Percentiles rank a stretch among this genome's conserved stretches.
phyloP scores from a whole-genome alignment of 768 basidiomycete species.

The Tephrocybe sp. region DNA sequence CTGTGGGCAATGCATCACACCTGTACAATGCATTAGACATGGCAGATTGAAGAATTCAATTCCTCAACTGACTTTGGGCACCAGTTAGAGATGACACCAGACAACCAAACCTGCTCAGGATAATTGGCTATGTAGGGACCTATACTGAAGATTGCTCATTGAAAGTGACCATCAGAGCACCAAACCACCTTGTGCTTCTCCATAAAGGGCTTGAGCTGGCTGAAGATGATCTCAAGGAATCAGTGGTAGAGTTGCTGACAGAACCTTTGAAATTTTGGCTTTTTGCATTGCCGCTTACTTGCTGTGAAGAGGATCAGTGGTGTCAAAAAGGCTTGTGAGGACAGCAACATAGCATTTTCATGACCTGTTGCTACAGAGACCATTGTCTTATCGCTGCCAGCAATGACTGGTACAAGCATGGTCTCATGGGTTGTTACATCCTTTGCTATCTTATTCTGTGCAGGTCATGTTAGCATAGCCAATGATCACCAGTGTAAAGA shows the following conservation, averaged over 20 bases:
- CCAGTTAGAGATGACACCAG: constrained; percentile 25
- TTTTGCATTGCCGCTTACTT: neutral
- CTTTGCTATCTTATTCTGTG: constrained; percentile 25
- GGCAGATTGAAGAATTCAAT: neutral
- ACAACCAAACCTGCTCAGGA: constrained; percentile 23
- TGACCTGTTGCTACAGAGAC: constrained; percentile 37
- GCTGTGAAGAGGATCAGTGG: neutral
- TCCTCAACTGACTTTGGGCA: constrained; percentile 24
- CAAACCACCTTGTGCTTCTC: constrained; percentile 18
- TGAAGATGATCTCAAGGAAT: constrained; percentile 16
- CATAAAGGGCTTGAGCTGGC: constrained; percentile 23
- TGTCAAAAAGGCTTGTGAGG: neutral
- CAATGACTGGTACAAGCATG: constrained; percentile 30
- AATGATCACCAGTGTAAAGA: neutral
- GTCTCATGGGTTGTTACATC: constrained; percentile 24
- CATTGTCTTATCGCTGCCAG: constrained; percentile 39
- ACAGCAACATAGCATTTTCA: constrained; percentile 15
- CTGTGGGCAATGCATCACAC: constrained; percentile 11
- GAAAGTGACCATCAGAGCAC: constrained; percentile 26
- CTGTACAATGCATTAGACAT: neutral
- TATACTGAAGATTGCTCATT: constrained; percentile 20
- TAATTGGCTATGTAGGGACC: constrained; percentile 30
- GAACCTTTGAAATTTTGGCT: constrained; percentile 16
- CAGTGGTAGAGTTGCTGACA: constrained; percentile 21
- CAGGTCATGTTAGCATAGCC: no score